phyloP scores from a whole-genome alignment of 1,139 yeast species.

The Candida anutae region DNA sequence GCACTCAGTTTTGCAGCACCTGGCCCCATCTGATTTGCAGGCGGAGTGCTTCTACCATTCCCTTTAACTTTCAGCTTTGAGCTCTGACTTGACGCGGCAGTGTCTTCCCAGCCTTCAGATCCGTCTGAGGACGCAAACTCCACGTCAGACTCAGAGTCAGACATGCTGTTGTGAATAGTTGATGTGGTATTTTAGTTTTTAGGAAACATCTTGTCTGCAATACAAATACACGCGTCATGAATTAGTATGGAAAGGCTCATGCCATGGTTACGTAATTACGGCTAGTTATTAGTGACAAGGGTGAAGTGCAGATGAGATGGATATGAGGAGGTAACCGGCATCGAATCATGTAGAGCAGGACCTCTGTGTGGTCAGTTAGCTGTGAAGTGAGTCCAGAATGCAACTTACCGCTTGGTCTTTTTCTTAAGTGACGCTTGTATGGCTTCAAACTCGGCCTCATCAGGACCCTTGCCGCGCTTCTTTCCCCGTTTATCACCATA shows the following conservation, averaged over 20 bases:
- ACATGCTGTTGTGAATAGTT: no score
- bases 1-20: slow-evolving; percentile 26
- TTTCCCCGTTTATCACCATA: slow-evolving; percentile 36
- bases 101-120: slow-evolving; percentile 10
- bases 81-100: no score
- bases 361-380: not conserved
- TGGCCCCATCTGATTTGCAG: no score
- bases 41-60: no score
- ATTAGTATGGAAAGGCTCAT: no score
- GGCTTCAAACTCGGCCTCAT: slow-evolving; percentile 35
- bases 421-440: slow-evolving; percentile 19
- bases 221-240: no score
- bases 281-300: no score
- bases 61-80: slow-evolving; percentile 12
- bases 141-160: slow-evolving; percentile 2
- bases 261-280: no score
- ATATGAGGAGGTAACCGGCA: no score
- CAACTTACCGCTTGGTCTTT: slow-evolving; percentile 2
- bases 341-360: not conserved
- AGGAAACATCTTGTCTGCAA: no score
- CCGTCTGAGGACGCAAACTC: slow-evolving; percentile 9
- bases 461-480: slow-evolving; percentile 25
- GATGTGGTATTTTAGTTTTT: no score
- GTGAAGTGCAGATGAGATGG: no score
- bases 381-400: not conserved